Evolutionary conservation across 1,284 basidiomycete species (phyloP).

Genomic region (Omphalotus olearius): DNA sequence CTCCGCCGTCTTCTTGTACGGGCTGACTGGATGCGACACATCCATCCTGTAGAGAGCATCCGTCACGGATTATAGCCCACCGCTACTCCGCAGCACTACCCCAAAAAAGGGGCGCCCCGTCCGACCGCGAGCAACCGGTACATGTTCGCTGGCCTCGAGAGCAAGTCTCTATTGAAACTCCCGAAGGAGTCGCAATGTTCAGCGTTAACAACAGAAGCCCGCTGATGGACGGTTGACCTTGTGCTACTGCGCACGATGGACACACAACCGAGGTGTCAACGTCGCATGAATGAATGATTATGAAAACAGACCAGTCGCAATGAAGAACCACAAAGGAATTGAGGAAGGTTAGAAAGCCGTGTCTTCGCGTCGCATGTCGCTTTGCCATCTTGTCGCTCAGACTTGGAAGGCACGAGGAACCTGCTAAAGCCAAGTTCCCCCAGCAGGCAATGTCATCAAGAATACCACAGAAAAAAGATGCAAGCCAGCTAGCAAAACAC

Average conservation of each 20-base stretch:
- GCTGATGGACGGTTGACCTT: not conserved
- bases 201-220: conserved; percentile 4
- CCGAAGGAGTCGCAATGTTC: conserved; percentile 13
- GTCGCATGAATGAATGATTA: not conserved
- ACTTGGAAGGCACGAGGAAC: conserved; percentile 2
- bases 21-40: conserved; percentile 5
- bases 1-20: conserved; percentile 10
- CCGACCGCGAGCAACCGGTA: conserved; percentile 5
- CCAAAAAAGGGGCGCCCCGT: not conserved
- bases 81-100: conserved; percentile 10
- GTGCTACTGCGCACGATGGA: not conserved
- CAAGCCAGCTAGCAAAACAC: conserved; percentile 2
- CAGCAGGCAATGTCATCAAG: conserved; percentile 6
- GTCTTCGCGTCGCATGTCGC: conserved; percentile 10
- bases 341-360: not conserved
- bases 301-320: conserved; percentile 2
- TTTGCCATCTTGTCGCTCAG: not conserved
- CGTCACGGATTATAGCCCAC: not conserved
- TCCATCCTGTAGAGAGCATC: not conserved
- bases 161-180: conserved; percentile 18
- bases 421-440: not conserved
- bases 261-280: conserved; percentile 1
- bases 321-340: conserved; percentile 7
- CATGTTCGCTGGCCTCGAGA: conserved; percentile 14
- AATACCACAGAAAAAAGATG: conserved; percentile 1